Percentiles rank a stretch among this genome's conserved stretches.
Evolutionary conservation across 495 filamentous ascomycete genomes (phyloP).

Genomic region (Penicillium simplicissimum): DNA sequence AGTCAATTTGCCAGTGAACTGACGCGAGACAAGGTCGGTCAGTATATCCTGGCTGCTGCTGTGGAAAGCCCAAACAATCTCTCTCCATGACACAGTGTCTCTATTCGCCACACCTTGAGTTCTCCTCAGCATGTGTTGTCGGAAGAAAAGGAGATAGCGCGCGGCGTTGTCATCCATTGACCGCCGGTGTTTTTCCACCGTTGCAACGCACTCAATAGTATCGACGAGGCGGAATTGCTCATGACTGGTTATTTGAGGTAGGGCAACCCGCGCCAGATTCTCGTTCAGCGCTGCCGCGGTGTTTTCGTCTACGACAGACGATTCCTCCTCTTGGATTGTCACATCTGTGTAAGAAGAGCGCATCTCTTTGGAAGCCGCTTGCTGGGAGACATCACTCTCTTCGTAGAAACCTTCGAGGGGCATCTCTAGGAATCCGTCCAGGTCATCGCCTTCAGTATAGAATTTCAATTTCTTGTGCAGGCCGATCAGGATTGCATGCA

Average conservation of each 20-base stretch:
- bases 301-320: constrained; percentile 68
- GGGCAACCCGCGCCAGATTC: constrained; percentile 65
- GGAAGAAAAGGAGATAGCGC: constrained; percentile 87
- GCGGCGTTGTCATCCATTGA: constrained; percentile 93
- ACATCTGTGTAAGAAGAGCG: constrained; percentile 56
- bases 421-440: constrained; percentile 81
- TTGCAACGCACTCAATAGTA: constrained; percentile 83
- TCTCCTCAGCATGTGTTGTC: constrained; percentile 75
- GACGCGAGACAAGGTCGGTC: constrained; percentile 78
- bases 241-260: constrained; percentile 83
- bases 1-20: constrained; percentile 72
- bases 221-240: constrained; percentile 88
- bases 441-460: constrained; percentile 74
- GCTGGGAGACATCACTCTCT: constrained; percentile 46
- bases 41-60: constrained; percentile 92
- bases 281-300: constrained; percentile 73
- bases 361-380: constrained; percentile 50
- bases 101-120: constrained; percentile 59
- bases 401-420: constrained; percentile 70
- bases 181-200: constrained; percentile 83
- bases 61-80: constrained; percentile 93
- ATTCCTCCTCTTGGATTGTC: constrained; percentile 55
- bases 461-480: constrained; percentile 82
- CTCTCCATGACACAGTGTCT: constrained; percentile 81
- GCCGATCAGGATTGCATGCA: constrained; percentile 71